These are phyloP conservation scores for Mycena rebaudengoi DNA, from an alignment of 768 basidiomycete species.

Conservation along the genomic window DNA sequence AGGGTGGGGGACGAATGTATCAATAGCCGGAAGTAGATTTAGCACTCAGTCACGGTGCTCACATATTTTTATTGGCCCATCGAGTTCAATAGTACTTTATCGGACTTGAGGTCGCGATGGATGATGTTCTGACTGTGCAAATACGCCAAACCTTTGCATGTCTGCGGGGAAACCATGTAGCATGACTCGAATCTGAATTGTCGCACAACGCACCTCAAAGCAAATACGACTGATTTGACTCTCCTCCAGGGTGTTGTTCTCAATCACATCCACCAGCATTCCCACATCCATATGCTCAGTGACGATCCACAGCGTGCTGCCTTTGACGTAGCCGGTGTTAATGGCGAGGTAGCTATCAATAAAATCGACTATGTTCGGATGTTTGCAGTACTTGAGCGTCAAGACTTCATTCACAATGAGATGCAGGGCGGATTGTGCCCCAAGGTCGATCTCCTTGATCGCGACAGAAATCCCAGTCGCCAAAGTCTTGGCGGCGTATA, in stretches of 20 bases:
- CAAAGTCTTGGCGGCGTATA: slow-evolving; percentile 95
- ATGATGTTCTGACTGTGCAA: slow-evolving; percentile 77
- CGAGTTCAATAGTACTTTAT: slow-evolving; percentile 76
- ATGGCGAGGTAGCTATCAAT: slow-evolving; percentile 73
- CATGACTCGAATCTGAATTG: not conserved
- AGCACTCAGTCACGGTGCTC: too few species aligned
- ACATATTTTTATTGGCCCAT: slow-evolving; percentile 85
- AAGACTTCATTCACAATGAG: slow-evolving; percentile 97
- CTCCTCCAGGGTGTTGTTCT: slow-evolving; percentile 72
- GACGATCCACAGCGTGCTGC: slow-evolving; percentile 75
- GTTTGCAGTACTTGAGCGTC: slow-evolving; percentile 97
- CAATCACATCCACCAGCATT: slow-evolving; percentile 77
- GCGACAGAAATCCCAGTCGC: slow-evolving; percentile 88
- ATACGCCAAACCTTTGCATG: slow-evolving; percentile 78
- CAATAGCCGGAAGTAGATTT: not conserved
- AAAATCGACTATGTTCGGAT: slow-evolving; percentile 79
- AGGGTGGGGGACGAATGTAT: not conserved
- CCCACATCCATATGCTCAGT: slow-evolving; percentile 86
- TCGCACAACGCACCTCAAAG: slow-evolving; percentile 71
- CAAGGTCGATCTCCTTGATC: slow-evolving; percentile 98
- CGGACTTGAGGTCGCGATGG: slow-evolving; percentile 79
- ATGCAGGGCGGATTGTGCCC: slow-evolving; percentile 96
- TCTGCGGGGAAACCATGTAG: slow-evolving; percentile 43
- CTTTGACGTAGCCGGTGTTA: too few species aligned
- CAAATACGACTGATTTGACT: slow-evolving; percentile 75